Conservation (phyloP, 371 early-diverging fungal genomes). For the Apophysomyces sp. region DNA sequence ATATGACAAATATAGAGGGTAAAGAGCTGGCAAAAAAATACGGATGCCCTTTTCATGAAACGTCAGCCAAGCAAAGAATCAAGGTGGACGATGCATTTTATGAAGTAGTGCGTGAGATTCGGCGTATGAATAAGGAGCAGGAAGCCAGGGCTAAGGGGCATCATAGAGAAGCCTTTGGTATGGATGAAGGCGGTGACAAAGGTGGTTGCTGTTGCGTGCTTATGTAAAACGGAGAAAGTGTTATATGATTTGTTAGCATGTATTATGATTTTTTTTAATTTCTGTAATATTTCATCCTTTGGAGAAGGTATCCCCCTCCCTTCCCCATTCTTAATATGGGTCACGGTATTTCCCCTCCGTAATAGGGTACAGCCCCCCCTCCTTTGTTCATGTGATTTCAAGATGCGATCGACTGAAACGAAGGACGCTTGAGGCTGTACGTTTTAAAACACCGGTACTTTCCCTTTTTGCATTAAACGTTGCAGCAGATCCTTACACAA, state of each 20-base stretch:
- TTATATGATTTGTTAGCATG: background rate
- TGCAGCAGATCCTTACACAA: too few species aligned
- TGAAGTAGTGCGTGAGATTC: slow-evolving; percentile 85
- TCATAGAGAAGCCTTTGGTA: slow-evolving; percentile 11
- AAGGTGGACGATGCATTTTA: slow-evolving; percentile 94
- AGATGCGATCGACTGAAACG: background rate
- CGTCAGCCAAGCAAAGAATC: slow-evolving; percentile 86
- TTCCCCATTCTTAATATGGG: too few species aligned
- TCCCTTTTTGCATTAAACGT: background rate
- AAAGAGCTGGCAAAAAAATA: slow-evolving; percentile 78
- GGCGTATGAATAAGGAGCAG: slow-evolving; percentile 63
- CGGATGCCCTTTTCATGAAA: slow-evolving; percentile 85
- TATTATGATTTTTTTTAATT: background rate
- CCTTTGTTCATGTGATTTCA: background rate
- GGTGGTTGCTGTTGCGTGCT: slow-evolving; percentile 19
- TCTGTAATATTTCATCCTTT: too few species aligned
- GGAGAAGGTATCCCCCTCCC: too few species aligned
- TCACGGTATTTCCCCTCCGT: too few species aligned
- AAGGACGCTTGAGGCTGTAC: background rate
- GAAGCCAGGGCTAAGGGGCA: slow-evolving; percentile 10
- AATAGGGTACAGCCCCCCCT: too few species aligned
- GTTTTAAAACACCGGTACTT: background rate
- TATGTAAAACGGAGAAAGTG: slow-evolving; percentile 12
- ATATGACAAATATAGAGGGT: slow-evolving; percentile 60
- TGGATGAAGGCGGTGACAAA: slow-evolving; percentile 4